Conservation (phyloP, 345 rosid genomes). For the Salix suchowensis region DNA sequence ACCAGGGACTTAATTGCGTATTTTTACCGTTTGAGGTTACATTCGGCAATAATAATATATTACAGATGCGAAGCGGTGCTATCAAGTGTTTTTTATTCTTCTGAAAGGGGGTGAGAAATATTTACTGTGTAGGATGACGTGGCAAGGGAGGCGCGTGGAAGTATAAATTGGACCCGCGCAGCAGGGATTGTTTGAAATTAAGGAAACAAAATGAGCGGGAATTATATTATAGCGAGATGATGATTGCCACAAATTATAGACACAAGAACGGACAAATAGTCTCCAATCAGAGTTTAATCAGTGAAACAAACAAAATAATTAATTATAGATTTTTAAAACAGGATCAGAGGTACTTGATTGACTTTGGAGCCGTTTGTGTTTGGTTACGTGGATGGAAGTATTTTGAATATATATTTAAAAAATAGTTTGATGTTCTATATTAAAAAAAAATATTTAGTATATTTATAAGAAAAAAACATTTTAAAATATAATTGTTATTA, state of each 20-base stretch:
- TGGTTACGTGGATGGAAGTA: too few species aligned
- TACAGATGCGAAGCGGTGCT: background rate
- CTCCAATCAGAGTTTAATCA: background rate
- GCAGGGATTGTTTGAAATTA: conserved; percentile 30
- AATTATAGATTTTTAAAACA: background rate
- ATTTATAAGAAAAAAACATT: too few species aligned
- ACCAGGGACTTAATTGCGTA: background rate
- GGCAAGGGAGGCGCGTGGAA: conserved; percentile 14
- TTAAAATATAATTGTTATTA: too few species aligned
- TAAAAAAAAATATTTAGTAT: too few species aligned
- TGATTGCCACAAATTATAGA: conserved; percentile 1
- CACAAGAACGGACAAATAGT: background rate
- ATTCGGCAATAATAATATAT: background rate
- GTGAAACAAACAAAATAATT: background rate
- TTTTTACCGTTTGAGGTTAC: background rate
- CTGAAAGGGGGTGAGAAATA: background rate
- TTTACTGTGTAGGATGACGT: conserved; percentile 25
- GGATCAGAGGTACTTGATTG: background rate
- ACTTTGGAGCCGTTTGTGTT: too few species aligned
- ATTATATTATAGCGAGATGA: conserved; percentile 29
- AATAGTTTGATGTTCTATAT: too few species aligned
- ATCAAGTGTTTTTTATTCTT: background rate
- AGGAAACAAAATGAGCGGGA: conserved; percentile 51
- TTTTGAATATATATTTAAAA: too few species aligned
- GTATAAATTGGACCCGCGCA: conserved; percentile 27